Evolutionary conservation across 1,284 basidiomycete genomes (phyloP), one percentile per base, ranked within the genome.

Genomic region (Albatrellus sp.): DNA sequence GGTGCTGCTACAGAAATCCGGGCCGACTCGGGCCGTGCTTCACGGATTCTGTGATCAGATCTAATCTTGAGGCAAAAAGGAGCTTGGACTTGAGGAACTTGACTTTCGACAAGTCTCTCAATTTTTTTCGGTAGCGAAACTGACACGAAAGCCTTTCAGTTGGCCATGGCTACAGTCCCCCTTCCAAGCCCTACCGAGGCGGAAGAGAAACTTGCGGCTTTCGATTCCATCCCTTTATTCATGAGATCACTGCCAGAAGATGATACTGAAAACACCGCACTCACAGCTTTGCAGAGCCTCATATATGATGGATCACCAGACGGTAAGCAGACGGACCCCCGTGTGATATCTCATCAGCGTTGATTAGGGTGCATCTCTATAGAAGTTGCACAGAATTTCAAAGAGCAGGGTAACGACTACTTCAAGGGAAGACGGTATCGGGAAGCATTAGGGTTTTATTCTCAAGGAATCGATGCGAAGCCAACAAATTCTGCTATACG

Each of bases 401-500:
- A 97, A 62, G 77, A 88, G 44, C 90, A 97, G 60, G 94, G 91
- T 2, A 97, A 97, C 60, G 89, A 92, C 46, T 91, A 96, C 56
- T 97, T 89, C 66, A 80, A 79, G 50, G 83, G 82, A 17, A 90
- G 87, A 58, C 76, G 89, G 40, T 89, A 80, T 62, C 74, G 83
- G 28, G 93, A 98, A 60, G 94, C 94, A 1, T 52, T 83, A 9
- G 77, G 79, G 0, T 97, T 98, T 59, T 98, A 98, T 61, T 81
- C 83, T 0, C 87, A 94, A 57, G 94, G 85, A 0, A 58, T 98
- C 28, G 85, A 94, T 41, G 87, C 86, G 1, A 75, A 83, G 42
- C 87, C 91, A 2, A 71, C 74, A 5, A 80, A 90, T 55, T 49
- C 56, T 9, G 53, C 58, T 2, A 59, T 94, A 7, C 63, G 73